These are phyloP conservation scores for Pseudopithomyces chartarum DNA, from an alignment of 2,329 filamentous ascomycete genomes.

Conservation along the genomic window DNA sequence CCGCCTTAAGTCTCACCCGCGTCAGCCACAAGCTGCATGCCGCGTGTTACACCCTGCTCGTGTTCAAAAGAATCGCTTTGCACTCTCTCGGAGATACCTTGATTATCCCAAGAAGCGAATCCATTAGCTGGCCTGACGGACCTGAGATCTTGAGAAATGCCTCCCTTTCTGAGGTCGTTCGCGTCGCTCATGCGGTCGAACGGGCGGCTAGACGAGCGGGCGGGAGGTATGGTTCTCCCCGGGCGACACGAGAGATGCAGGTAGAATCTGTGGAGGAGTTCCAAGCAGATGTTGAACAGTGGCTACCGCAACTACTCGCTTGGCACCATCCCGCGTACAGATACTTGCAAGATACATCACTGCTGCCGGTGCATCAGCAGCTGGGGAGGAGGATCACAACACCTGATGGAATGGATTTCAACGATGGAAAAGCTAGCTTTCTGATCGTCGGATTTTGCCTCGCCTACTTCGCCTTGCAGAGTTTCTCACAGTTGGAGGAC, in stretches of 20 bases:
- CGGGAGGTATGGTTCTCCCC: not conserved
- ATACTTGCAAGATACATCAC: conserved; percentile 14
- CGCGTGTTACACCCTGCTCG: conserved; percentile 21
- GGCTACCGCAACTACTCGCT: conserved; percentile 28
- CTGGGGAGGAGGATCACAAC: conserved; percentile 9
- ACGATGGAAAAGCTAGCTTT: conserved; percentile 12
- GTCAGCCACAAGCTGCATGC: conserved; percentile 17
- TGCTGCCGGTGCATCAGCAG: conserved; percentile 18
- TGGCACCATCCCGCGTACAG: conserved; percentile 19
- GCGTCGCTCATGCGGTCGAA: conserved; percentile 23
- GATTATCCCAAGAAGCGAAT: not conserved
- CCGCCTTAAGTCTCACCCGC: conserved; percentile 16
- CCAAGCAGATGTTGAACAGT: conserved; percentile 15
- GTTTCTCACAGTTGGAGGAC: conserved; percentile 6
- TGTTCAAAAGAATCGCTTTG: conserved; percentile 22
- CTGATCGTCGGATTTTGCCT: conserved; percentile 22
- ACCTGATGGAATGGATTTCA: not conserved
- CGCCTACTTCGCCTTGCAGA: conserved; percentile 16
- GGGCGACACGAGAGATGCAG: not conserved
- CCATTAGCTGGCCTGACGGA: conserved; percentile 13
- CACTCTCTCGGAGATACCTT: not conserved
- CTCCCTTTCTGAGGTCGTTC: conserved; percentile 15
- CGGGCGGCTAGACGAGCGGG: conserved; percentile 3
- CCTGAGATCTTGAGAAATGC: conserved; percentile 7
- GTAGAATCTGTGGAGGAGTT: not conserved